These are phyloP conservation scores for Cerioporus squamosus DNA, from an alignment of 1,284 basidiomycete species.

Conservation along the genomic window DNA sequence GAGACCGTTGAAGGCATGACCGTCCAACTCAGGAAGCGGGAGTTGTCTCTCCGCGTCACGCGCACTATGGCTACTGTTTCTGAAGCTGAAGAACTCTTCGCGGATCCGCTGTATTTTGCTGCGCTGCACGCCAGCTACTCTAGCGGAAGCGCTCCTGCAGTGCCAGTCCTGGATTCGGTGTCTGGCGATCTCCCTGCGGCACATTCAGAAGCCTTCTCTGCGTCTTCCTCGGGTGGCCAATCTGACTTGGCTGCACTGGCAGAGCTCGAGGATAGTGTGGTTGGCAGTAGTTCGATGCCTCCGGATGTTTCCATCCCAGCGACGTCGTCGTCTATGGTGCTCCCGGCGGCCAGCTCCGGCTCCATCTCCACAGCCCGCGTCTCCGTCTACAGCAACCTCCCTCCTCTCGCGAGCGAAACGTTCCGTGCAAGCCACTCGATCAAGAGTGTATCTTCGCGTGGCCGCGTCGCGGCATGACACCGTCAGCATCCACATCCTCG, in stretches of 20 bases:
- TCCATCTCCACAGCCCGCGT: constrained; percentile 7
- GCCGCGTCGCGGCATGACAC: constrained; percentile 3
- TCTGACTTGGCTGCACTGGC: constrained; percentile 1
- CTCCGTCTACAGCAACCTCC: constrained; percentile 18
- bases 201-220: too few relatives aligned
- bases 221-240: not conserved
- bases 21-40: constrained; percentile 26
- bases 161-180: too few relatives aligned
- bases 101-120: too few relatives aligned
- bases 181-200: too few relatives aligned
- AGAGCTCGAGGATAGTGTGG: not conserved
- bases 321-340: constrained; percentile 21
- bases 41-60: not conserved
- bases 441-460: constrained; percentile 14
- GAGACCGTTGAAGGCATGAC: constrained; percentile 42
- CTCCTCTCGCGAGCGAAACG: constrained; percentile 31
- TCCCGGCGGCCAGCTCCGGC: constrained; percentile 5
- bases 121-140: too few relatives aligned
- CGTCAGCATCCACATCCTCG: constrained; percentile 17
- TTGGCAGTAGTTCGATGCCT: not conserved
- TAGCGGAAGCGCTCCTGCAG: too few relatives aligned
- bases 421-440: constrained; percentile 32
- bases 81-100: not conserved
- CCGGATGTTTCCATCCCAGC: constrained; percentile 10
- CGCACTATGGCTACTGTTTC: not conserved